Evolutionary conservation across 2,329 filamentous ascomycete genomes (phyloP), one percentile per base, ranked within the genome.

Genomic region (Diaporthe longicolla): DNA sequence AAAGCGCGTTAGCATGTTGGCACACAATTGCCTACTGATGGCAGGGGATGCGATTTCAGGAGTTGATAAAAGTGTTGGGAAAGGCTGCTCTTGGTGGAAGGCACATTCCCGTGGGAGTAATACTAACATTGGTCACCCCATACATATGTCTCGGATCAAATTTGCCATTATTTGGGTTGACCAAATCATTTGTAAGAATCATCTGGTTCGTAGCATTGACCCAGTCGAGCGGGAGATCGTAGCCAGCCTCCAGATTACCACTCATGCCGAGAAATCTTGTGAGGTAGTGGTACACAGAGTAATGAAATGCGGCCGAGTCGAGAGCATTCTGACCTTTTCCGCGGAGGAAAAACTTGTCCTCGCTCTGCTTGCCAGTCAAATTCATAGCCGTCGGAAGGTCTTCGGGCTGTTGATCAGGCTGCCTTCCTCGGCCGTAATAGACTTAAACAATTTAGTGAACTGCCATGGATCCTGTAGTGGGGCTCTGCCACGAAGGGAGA

Each of bases 101-200:
- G 3, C 45, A 37, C 17, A 19, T 19, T 13, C 15, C n/a, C n/a
- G 7, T 3, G 11, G 10, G n/a, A 9, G 32, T 11, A 4, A 15
- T 19, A 40, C 63, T 68, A 5, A 68, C 63, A 21, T 68, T 68
- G 15, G 63, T 68, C 4, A 54, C 48, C 48, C 90, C 90, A 77
- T 88, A 92, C 40, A 92, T 87, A 78, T 92, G 90, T 1, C 90
- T 86, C 6, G 90, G 90, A 76, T 92, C 90, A 75, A 91, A 91
- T 72, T 87, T 81, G 21, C 88, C 88, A 5, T 87, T 90, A 77
- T 89, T 87, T 3, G 87, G 84, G 76, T 90, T 90, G 70, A 87
- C 80, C 78, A 90, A 80, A 76, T 91, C 89, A 74, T 91, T 91
- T 7, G 87, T 89, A 58, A 85, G 79, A 15, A 91, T 79, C 81